phyloP scores from a whole-genome alignment of 495 filamentous ascomycete genomes.

The Penicillium flavigenum region DNA sequence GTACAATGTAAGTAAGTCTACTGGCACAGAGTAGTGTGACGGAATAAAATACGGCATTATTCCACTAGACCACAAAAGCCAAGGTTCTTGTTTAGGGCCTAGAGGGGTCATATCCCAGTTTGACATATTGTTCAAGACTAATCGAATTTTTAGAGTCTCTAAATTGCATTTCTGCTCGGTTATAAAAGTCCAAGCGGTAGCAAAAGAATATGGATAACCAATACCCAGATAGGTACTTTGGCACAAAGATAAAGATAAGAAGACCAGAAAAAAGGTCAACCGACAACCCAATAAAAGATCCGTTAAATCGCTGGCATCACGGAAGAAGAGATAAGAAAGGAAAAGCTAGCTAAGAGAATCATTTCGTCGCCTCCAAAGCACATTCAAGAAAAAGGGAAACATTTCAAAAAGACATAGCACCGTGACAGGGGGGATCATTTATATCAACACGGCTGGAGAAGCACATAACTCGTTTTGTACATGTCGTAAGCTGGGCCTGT shows the following conservation, averaged over 20 bases:
- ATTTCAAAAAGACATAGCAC: conserved; percentile 13
- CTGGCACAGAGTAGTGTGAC: background rate
- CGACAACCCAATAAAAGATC: conserved; percentile 4
- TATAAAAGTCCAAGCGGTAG: background rate
- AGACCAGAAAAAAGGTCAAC: background rate
- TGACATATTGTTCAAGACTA: background rate
- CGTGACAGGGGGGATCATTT: conserved; percentile 10
- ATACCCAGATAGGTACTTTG: background rate
- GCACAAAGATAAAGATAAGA: background rate
- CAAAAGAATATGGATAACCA: background rate
- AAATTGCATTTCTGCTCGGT: background rate
- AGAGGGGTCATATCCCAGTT: too few species aligned
- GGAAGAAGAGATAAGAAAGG: background rate
- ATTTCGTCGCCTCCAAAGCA: conserved; percentile 6
- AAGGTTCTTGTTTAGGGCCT: too few species aligned
- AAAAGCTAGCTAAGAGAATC: conserved; percentile 6
- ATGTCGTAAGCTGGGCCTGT: conserved; percentile 7
- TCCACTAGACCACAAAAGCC: too few species aligned
- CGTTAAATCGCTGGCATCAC: conserved; percentile 9
- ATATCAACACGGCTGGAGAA: conserved; percentile 11
- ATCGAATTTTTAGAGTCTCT: background rate
- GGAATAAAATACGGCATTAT: too few species aligned
- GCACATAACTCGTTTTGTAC: conserved; percentile 17
- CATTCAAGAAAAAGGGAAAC: conserved; percentile 4
- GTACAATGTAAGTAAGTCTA: background rate